These are phyloP conservation scores for Glycine tomentella DNA, from an alignment of 306 rosid species.

Conservation along the genomic window DNA sequence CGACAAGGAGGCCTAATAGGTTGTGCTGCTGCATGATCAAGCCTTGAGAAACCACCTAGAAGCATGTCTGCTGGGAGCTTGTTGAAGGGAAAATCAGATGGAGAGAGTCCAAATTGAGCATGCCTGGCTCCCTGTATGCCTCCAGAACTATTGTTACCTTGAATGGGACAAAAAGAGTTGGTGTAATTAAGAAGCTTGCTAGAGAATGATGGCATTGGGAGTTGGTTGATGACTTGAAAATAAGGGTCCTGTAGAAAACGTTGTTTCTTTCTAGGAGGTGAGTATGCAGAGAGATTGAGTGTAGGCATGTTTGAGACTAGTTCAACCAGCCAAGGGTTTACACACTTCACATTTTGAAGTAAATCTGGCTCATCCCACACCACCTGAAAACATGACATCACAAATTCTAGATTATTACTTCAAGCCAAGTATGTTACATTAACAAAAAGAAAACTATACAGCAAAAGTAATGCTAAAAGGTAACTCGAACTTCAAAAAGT, in stretches of 20 bases:
- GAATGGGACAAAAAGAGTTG: slow-evolving; percentile 57
- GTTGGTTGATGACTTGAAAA: slow-evolving; percentile 63
- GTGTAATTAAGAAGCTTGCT: slow-evolving; percentile 58
- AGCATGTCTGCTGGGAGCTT: slow-evolving; percentile 61
- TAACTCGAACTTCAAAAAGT: background rate
- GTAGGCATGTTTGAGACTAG: slow-evolving; percentile 78
- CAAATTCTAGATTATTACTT: background rate
- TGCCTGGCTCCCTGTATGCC: slow-evolving; percentile 99
- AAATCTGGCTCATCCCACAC: slow-evolving; percentile 98
- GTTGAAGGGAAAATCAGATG: slow-evolving; percentile 63
- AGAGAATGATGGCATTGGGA: slow-evolving; percentile 68
- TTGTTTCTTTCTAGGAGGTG: slow-evolving; percentile 78
- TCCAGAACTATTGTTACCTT: slow-evolving; percentile 61
- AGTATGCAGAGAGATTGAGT: slow-evolving; percentile 76
- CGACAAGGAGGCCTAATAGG: slow-evolving; percentile 53
- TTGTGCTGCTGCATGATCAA: slow-evolving; percentile 50
- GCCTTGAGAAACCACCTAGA: slow-evolving; percentile 59
- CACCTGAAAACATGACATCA: slow-evolving; percentile 62
- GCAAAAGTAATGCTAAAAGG: slow-evolving; percentile 11
- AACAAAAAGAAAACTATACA: background rate
- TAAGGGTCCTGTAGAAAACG: slow-evolving; percentile 65
- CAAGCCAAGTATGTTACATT: slow-evolving; percentile 18
- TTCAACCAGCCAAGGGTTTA: slow-evolving; percentile 97
- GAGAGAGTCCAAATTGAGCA: slow-evolving; percentile 76
- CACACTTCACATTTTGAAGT: slow-evolving; percentile 88